Base-by-base conservation (phyloP, 2,329 filamentous ascomycete species). In the Xylaria sp. region DNA sequence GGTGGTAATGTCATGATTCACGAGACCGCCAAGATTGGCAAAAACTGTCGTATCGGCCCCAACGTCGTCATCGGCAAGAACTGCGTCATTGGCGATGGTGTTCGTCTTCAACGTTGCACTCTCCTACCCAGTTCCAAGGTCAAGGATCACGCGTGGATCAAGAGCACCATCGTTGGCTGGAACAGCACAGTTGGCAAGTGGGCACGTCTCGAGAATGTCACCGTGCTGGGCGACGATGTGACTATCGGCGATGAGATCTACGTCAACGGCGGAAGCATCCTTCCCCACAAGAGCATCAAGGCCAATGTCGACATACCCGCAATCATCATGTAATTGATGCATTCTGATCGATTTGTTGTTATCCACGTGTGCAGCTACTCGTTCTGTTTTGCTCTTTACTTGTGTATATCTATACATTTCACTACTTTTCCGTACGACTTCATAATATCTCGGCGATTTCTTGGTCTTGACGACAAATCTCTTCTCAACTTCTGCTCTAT, bases 261-360 rank as follows among this genome's bases (percentile, higher is more conserved):
- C 82, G 96, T 97, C 82, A 99, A 99, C 82, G 95, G 95, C 77
- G 94, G 94, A 77, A 97, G 93, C 76, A 92, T 99, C 71, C 86
- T 99, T 73, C 95, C 95, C 6, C 95, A 99, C 86, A 99, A 99
- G 91, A 96, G 92, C 81, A 98, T 99, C 88, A 98, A 98, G 88
- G 89, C 91, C 77, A 99, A 99, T 81, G 93, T 99, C 77, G 96
- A 99, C 82, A 88, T 88, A 33, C 88, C 88, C 28, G 88, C 88
- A 69, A 90, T 90, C 73, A 90, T 90, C 78, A 90, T 90, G 88
- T 90, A 85, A 84, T 62, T 51, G 57, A 38, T 42, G 42, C n/a
- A 33, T 58, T 20, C n/a, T 53, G 23, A 17, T 56, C 36, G 58
- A 44, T 59, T 44, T 26, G 28, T 57, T 23, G 51, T 40, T 54